Percentiles rank a stretch among this genome's conserved stretches.
phyloP scores from a whole-genome alignment of 371 early-diverging fungal species.

The Mortierella sp. region DNA sequence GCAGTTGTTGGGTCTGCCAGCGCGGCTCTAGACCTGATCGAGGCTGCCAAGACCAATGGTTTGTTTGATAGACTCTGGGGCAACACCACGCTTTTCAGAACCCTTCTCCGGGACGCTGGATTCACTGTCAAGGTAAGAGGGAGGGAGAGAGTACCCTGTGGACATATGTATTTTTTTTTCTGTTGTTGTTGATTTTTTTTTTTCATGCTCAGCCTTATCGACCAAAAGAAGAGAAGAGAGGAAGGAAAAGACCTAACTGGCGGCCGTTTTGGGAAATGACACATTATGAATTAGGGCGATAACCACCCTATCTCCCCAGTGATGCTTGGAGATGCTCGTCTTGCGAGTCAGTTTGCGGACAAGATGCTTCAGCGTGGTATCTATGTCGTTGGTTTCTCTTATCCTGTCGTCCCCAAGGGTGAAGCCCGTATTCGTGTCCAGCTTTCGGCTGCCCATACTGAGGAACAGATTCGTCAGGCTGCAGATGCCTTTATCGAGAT shows the following conservation, averaged over 20 bases:
- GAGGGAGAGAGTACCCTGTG: too few species aligned
- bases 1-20: constrained; percentile 72
- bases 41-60: constrained; percentile 46
- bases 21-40: constrained; percentile 67
- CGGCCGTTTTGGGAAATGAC: neutral
- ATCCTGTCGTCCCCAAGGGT: constrained; percentile 74
- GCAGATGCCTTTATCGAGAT: constrained; percentile 66
- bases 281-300: constrained; percentile 52
- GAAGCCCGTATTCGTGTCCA: constrained; percentile 74
- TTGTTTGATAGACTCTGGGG: constrained; percentile 60
- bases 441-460: constrained; percentile 67
- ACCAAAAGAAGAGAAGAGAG: too few species aligned
- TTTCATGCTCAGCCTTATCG: too few species aligned
- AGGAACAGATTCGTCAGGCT: constrained; percentile 63
- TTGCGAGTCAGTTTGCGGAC: constrained; percentile 66
- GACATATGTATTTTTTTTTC: neutral
- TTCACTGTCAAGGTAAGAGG: constrained; percentile 57
- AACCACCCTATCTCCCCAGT: constrained; percentile 71
- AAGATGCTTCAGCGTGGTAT: constrained; percentile 65
- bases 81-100: constrained; percentile 64
- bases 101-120: constrained; percentile 61
- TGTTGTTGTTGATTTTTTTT: too few species aligned
- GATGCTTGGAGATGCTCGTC: constrained; percentile 70
- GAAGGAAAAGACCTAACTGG: neutral
- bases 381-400: constrained; percentile 73